Evolutionary conservation across 441 rosid species (phyloP).

Genomic region (Populus hybrid): DNA sequence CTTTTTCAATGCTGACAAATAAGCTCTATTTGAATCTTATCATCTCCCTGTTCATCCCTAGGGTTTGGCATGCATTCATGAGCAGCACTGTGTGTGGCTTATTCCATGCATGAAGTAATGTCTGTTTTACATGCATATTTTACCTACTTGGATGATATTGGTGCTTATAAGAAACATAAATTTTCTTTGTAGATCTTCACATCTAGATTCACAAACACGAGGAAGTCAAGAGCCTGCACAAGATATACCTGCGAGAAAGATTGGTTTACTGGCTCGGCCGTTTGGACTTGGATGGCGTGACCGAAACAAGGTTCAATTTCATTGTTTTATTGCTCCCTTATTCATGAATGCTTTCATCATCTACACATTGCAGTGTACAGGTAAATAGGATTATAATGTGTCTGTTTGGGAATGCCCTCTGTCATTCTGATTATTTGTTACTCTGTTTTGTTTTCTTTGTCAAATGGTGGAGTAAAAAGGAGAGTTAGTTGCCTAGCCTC

Average conservation of each 20-base stretch:
- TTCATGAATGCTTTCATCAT: not conserved
- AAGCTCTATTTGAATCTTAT: not conserved
- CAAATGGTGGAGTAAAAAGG: not conserved
- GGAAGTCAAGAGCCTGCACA: constrained; percentile 56
- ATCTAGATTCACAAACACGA: constrained; percentile 47
- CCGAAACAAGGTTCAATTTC: constrained; percentile 69
- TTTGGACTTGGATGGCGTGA: constrained; percentile 99
- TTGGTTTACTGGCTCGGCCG: constrained; percentile 76
- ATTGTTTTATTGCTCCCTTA: not conserved
- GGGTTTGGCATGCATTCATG: not conserved
- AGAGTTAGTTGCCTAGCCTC: not conserved
- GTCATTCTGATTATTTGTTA: not conserved
- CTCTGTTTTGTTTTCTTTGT: not conserved
- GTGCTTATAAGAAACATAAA: constrained; percentile 9
- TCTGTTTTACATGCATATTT: not conserved
- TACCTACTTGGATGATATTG: not conserved
- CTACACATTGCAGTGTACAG: not conserved
- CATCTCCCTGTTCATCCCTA: not conserved
- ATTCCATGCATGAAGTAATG: not conserved
- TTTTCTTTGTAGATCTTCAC: constrained; percentile 42
- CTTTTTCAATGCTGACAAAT: not conserved
- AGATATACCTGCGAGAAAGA: constrained; percentile 72
- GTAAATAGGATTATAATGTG: not conserved
- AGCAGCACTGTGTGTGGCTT: not conserved
- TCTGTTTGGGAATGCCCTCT: not conserved